These are phyloP conservation scores for Biscogniauxia marginata DNA, from an alignment of 2,329 filamentous ascomycete species.

Conservation along the genomic window DNA sequence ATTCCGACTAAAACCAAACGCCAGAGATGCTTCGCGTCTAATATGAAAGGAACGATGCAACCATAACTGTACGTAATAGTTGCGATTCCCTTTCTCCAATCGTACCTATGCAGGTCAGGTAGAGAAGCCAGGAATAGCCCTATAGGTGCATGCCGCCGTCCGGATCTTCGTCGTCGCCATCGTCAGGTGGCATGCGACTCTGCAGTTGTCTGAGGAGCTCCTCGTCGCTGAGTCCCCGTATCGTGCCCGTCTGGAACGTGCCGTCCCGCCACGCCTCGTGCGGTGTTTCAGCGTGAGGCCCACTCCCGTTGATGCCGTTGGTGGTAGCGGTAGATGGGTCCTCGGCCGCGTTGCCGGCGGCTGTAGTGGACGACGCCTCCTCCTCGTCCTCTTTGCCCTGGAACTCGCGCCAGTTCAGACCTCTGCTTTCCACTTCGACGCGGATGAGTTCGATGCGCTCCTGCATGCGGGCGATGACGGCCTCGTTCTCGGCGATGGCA, in stretches of 20 bases:
- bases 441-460: conserved; percentile 63
- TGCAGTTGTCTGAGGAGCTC: conserved; percentile 56
- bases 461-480: conserved; percentile 66
- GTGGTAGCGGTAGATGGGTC: conserved; percentile 6
- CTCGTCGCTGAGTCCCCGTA: conserved; percentile 56
- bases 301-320: conserved; percentile 29
- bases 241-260: conserved; percentile 60
- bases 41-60: no score
- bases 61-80: no score
- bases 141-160: conserved; percentile 64
- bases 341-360: neutral
- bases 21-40: no score
- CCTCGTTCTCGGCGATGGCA: conserved; percentile 70
- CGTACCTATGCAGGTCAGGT: no score
- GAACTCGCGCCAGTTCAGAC: conserved; percentile 57
- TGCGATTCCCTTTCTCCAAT: no score
- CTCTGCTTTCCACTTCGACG: conserved; percentile 61
- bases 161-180: conserved; percentile 43
- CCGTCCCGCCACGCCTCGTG: conserved; percentile 59
- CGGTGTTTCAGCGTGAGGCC: conserved; percentile 11
- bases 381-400: conserved; percentile 44
- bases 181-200: conserved; percentile 49
- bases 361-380: conserved; percentile 11
- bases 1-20: no score
- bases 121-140: conserved; percentile 15